These are phyloP conservation scores for Colletotrichum acutatum DNA, from an alignment of 2,329 filamentous ascomycete genomes.

Conservation along the genomic window DNA sequence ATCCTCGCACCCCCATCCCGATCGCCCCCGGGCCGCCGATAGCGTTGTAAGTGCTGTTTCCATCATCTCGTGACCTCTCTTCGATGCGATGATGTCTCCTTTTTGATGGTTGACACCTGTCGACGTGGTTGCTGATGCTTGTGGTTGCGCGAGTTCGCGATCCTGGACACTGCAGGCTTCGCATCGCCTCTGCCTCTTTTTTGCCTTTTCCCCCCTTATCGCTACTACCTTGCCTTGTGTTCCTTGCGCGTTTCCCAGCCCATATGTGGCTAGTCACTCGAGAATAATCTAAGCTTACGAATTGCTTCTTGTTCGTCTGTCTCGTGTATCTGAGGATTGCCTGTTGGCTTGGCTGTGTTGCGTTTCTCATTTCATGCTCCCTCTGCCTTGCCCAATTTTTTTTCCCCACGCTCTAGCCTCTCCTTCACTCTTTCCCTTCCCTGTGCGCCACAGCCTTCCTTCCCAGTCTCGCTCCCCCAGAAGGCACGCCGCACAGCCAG, in stretches of 20 bases:
- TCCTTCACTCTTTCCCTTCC: not conserved
- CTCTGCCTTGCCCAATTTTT: not conserved
- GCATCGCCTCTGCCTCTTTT: not conserved
- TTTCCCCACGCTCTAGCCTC: not conserved
- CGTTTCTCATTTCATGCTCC: constrained; percentile 1
- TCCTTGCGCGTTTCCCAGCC: constrained; percentile 2
- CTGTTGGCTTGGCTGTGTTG: constrained; percentile 3
- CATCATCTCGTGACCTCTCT: constrained; percentile 43
- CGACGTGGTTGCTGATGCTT: constrained; percentile 41
- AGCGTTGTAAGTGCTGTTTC: constrained; percentile 38
- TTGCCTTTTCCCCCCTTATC: not conserved
- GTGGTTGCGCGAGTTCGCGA: constrained; percentile 30
- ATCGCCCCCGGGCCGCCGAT: constrained; percentile 44
- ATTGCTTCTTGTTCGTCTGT: not conserved
- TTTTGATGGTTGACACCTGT: constrained; percentile 38
- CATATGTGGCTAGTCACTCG: not conserved
- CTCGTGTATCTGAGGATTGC: not conserved
- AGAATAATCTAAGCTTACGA: not conserved
- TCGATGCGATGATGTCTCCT: constrained; percentile 36
- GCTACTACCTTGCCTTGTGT: not conserved
- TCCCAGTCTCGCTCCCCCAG: not conserved
- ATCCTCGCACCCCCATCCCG: constrained; percentile 41
- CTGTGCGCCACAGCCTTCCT: not conserved
- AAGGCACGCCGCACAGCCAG: not conserved
- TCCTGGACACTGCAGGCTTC: constrained; percentile 16